Base-by-base conservation (phyloP, 1,284 basidiomycete species). In the Cryptococcus floricola region DNA sequence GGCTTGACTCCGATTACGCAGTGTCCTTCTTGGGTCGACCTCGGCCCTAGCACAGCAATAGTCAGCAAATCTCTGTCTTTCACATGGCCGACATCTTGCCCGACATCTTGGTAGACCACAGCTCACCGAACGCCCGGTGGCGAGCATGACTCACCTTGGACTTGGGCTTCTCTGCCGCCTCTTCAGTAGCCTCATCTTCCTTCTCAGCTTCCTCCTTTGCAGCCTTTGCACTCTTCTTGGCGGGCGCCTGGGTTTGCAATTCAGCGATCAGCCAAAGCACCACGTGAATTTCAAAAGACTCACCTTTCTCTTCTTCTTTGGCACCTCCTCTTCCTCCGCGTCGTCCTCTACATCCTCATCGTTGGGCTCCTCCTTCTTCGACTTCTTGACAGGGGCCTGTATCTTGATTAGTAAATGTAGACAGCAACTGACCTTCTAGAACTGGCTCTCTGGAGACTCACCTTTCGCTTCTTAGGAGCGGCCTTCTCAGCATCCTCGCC, bases 171-270 rank as follows among this genome's bases (percentile, higher is more conserved):
- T 54, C 52, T 41, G 53, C 56, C 9, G 34, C 46, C 16, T 52
- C 52, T 13, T 54, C 53, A 34, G 51, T 43, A 38, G 48, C 10
- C 38, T 34, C 57, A 14, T 80, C 71, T 77, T 80, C 69, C 71
- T 23, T 23, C 23, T 76, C 53, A 71, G 67, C 41, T 39, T 57
- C 51, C 25, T 53, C 58, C 14, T 54, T 46, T 39, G 53, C 53
- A 28, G 45, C 52, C 34, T 58, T 58, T 13, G 31, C 39, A 27
- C 5, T 25, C 43, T 23, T 34, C 34, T 56, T 52, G 9, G 51
- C 23, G 18, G 54, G 43, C 37, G 39, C 54, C 43, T 34, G n/a
- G 13, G 6, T 13, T 5, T 23, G 31, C 4, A 38, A 27, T 38
- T 51, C 39, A 55, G 49, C 31, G 19, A 23, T 9, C 4, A 42